Evolutionary conservation across 2,329 filamentous ascomycete genomes (phyloP).

Genomic region (Diaporthe sp.): DNA sequence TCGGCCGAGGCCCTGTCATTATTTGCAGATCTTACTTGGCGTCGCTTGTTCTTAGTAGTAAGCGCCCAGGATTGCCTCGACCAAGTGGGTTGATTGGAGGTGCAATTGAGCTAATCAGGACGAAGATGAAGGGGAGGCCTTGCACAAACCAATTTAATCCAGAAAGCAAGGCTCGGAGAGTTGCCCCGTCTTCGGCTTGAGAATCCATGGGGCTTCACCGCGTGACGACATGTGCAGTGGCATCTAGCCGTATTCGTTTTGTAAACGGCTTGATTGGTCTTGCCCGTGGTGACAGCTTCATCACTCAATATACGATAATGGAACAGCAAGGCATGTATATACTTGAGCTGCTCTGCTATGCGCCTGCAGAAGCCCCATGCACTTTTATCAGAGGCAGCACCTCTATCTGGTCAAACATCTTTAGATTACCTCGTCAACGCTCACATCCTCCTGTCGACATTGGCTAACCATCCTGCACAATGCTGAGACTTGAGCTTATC

Average conservation of each 20-base stretch:
- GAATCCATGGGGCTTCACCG: not conserved
- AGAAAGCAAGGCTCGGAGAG: not conserved
- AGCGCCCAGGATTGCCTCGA: not conserved
- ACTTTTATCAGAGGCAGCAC: not conserved
- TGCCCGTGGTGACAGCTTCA: too few relatives aligned
- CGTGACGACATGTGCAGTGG: not conserved
- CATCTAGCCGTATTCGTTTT: not conserved
- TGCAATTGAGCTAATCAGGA: not conserved
- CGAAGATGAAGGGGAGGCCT: not conserved
- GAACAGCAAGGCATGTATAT: not conserved
- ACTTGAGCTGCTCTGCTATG: not conserved
- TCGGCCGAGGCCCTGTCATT: not conserved
- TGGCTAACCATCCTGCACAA: not conserved
- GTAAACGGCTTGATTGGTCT: not conserved
- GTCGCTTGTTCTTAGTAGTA: not conserved
- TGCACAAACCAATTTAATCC: not conserved
- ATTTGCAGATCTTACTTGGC: slow-evolving; percentile 7
- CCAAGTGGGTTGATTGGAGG: not conserved
- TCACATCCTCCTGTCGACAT: not conserved
- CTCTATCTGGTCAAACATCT: not conserved
- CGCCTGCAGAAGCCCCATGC: not conserved
- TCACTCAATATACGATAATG: not conserved
- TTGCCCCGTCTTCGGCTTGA: not conserved
- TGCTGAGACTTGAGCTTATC: not conserved
- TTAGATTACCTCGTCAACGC: not conserved